Evolutionary conservation across 2,329 filamentous ascomycete genomes (phyloP).

Genomic region (Monilinia fructicola): DNA sequence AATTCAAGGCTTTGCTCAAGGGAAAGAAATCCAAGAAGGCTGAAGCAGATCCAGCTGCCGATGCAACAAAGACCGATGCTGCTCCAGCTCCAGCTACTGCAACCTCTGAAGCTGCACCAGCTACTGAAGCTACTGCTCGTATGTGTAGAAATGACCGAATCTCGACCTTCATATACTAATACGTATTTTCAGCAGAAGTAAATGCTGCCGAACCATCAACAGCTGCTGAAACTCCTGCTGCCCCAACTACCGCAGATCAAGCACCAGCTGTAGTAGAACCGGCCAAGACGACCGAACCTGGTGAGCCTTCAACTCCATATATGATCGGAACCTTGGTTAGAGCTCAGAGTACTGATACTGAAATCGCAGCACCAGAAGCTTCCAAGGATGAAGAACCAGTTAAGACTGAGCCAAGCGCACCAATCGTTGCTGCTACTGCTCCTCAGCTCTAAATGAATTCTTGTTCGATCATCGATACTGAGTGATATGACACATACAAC

Average conservation of each 20-base stretch:
- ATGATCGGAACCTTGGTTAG: conserved; percentile 20
- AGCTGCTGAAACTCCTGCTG: conserved; percentile 27
- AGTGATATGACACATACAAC: not conserved
- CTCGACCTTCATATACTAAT: conserved; percentile 22
- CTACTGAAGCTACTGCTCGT: conserved; percentile 26
- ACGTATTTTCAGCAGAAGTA: conserved; percentile 25
- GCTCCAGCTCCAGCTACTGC: conserved; percentile 23
- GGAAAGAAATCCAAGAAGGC: conserved; percentile 37
- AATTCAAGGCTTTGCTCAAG: conserved; percentile 38
- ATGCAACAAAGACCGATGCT: conserved; percentile 27
- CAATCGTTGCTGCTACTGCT: conserved; percentile 19
- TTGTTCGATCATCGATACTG: conserved; percentile 10
- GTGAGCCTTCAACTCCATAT: conserved; percentile 24
- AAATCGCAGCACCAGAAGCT: conserved; percentile 25
- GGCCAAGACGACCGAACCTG: not conserved
- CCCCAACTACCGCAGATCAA: conserved; percentile 27
- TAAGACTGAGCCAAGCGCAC: conserved; percentile 23
- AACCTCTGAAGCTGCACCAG: conserved; percentile 26
- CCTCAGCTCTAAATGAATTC: conserved; percentile 19
- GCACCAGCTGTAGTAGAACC: conserved; percentile 1
- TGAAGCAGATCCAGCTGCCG: conserved; percentile 20
- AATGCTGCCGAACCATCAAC: conserved; percentile 27
- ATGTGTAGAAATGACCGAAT: not conserved
- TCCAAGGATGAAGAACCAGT: conserved; percentile 28
- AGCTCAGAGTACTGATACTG: conserved; percentile 22